Conservation (phyloP, 345 rosid genomes). For the Eutrema yunnanense region DNA sequence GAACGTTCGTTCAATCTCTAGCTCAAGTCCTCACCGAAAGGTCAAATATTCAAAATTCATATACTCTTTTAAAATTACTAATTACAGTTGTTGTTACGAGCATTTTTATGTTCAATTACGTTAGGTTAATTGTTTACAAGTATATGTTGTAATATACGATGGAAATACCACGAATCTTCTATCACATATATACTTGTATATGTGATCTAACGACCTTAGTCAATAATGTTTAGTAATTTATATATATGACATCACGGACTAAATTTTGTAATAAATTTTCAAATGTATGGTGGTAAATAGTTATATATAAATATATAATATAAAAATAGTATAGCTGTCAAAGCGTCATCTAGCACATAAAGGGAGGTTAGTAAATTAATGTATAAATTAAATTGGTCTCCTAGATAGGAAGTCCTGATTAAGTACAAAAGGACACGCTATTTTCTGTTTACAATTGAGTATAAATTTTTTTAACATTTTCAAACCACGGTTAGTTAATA, state of each 20-base stretch:
- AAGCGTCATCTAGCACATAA: constrained; percentile 8
- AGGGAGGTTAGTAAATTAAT: neutral
- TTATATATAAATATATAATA: neutral
- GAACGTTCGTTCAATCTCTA: neutral
- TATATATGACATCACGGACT: neutral
- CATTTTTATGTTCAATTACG: neutral
- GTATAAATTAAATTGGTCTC: neutral
- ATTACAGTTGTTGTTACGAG: neutral
- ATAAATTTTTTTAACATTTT: neutral
- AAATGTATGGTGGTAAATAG: neutral
- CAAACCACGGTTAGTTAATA: neutral
- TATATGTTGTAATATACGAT: too few species aligned
- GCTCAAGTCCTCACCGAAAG: neutral
- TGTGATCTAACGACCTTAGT: neutral
- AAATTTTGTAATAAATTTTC: neutral
- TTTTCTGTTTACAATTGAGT: neutral
- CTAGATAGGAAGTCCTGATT: neutral
- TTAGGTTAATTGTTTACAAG: neutral
- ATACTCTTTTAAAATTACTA: neutral
- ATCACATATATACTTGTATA: neutral
- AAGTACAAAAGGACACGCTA: constrained; percentile 17
- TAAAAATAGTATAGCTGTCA: constrained; percentile 11
- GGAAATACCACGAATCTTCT: too few species aligned
- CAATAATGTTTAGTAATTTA: neutral
- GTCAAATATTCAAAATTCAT: neutral